Evolutionary conservation across 2,329 filamentous ascomycete species (phyloP).

Genomic region (Phyllosticta capitalensis): DNA sequence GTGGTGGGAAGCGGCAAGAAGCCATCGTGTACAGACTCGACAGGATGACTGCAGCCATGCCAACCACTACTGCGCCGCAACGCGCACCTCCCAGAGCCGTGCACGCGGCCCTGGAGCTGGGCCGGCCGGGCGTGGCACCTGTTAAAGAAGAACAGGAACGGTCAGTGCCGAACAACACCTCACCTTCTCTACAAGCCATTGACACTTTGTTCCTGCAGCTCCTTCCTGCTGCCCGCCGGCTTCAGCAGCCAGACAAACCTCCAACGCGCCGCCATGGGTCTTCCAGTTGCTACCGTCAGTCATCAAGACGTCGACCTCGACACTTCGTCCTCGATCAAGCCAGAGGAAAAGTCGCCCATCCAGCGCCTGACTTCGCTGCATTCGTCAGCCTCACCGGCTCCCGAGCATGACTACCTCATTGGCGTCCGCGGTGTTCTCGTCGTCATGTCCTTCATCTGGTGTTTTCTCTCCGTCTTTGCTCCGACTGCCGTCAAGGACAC

Average conservation of each 20-base stretch:
- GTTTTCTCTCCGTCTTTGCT: slow-evolving; percentile 37
- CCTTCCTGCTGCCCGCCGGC: neutral
- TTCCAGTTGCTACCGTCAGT: neutral
- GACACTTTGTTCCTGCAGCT: neutral
- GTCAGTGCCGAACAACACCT: neutral
- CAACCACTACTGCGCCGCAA: neutral
- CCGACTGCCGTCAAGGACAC: slow-evolving; percentile 29
- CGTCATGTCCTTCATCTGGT: slow-evolving; percentile 35
- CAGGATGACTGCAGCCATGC: neutral
- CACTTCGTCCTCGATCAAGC: neutral
- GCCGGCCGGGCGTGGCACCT: neutral
- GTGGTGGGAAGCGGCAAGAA: neutral
- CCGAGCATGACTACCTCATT: slow-evolving; percentile 26
- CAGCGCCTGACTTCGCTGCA: slow-evolving; percentile 6
- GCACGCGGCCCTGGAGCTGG: neutral
- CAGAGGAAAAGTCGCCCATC: neutral
- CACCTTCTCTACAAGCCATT: neutral
- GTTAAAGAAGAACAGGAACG: neutral
- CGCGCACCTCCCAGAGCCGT: slow-evolving; percentile 3
- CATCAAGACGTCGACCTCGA: neutral
- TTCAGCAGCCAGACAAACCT: neutral
- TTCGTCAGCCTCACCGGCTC: slow-evolving; percentile 9
- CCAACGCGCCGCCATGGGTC: neutral
- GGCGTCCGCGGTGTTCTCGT: slow-evolving; percentile 38
- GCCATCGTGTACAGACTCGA: neutral